These are phyloP conservation scores for Leishmania tarentolae DNA, from an alignment of 208 protist species.

Conservation along the genomic window DNA sequence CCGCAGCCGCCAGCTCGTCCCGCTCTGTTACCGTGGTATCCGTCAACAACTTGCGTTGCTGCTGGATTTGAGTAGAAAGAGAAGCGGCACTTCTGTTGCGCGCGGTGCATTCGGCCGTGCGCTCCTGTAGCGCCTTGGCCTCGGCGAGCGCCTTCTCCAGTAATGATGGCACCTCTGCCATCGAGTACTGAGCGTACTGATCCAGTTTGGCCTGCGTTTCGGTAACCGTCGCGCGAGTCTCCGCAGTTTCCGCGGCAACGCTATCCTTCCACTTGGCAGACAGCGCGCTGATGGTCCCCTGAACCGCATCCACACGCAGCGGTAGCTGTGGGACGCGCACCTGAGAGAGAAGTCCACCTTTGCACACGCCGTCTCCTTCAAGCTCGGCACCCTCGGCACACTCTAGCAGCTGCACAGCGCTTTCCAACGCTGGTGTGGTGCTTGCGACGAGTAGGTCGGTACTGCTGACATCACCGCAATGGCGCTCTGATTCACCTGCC, in stretches of 20 bases:
- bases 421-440: slow-evolving; percentile 22
- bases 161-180: slow-evolving; percentile 39
- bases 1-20: background rate
- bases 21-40: slow-evolving; percentile 2
- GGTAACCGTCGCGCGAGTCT: background rate
- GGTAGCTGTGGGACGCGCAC: slow-evolving; percentile 18
- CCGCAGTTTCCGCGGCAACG: slow-evolving; percentile 4
- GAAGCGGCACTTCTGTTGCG: slow-evolving; percentile 11
- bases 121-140: slow-evolving; percentile 23
- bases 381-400: background rate
- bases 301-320: slow-evolving; percentile 1
- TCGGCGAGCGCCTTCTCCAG: slow-evolving; percentile 34
- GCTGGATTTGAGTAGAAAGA: slow-evolving; percentile 8
- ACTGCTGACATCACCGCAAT: background rate
- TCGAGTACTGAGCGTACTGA: slow-evolving; percentile 58
- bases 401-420: slow-evolving; percentile 4
- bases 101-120: slow-evolving; percentile 7
- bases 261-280: slow-evolving; percentile 7
- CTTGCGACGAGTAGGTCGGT: background rate
- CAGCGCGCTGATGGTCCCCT: slow-evolving; percentile 7
- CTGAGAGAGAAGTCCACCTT: background rate
- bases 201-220: slow-evolving; percentile 43
- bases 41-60: background rate
- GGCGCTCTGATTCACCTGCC: background rate
- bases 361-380: background rate